phyloP scores from a whole-genome alignment of 2,329 filamentous ascomycete species.

The Aspergillus glaucus region DNA sequence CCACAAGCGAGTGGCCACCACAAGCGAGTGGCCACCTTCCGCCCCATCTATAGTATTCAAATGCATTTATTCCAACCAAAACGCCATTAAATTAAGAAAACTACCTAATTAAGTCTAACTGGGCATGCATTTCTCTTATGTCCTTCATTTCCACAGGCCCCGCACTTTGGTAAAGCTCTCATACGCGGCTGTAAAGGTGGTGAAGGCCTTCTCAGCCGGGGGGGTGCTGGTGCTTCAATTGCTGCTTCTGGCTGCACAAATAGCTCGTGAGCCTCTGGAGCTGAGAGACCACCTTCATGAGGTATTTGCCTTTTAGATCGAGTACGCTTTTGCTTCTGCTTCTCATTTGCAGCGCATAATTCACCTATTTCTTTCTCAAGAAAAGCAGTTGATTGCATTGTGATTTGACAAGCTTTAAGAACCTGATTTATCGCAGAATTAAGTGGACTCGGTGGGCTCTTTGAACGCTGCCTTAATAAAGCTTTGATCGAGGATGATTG shows the following conservation, averaged over 20 bases:
- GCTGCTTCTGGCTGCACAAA: no score
- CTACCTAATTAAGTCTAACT: no score
- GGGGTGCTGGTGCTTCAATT: no score
- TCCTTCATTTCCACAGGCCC: no score
- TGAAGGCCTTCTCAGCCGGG: no score
- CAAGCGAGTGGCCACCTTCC: no score
- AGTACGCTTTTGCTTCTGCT: not conserved
- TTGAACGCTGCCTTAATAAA: not conserved
- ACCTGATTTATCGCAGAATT: not conserved
- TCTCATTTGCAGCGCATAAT: not conserved
- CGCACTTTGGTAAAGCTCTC: no score
- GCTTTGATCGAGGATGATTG: not conserved
- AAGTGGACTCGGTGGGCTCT: not conserved
- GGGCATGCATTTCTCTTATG: not conserved
- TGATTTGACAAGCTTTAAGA: not conserved
- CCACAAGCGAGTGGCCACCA: no score
- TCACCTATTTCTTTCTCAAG: not conserved
- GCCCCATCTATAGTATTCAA: no score
- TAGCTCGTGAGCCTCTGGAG: no score
- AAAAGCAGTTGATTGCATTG: not conserved
- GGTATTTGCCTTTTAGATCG: not conserved
- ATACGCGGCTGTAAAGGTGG: no score
- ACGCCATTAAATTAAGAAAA: not conserved
- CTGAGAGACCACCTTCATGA: not conserved
- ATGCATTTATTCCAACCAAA: no score